Base-by-base conservation (phyloP, 2,329 filamentous ascomycete species). In the Scleromitrula shiraiana region DNA sequence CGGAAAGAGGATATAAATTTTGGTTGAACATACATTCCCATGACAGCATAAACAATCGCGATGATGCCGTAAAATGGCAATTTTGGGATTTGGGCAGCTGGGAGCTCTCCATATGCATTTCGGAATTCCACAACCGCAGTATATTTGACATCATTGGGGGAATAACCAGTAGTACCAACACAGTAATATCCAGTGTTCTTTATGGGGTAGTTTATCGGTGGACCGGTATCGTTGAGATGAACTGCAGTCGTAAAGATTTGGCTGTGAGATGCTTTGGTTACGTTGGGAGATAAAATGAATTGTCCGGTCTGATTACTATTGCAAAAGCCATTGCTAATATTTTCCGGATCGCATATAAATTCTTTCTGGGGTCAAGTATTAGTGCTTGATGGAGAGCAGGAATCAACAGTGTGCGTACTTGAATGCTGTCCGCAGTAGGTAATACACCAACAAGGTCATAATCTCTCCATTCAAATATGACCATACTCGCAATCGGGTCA, bases 151-250 rank as follows among this genome's bases (percentile, higher is more conserved):
- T 75, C 67, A 7, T 77, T 72, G 0, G 75, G 72, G 22, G 75
- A 80, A 64, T 80, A 91, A 19, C 76, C 77, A 55, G 81, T 82
- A 1, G 88, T 93, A 44, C 87, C 80, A 50, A 98, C 83, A 62
- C 93, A 98, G 67, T 95, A 98, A 68, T 96, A 98, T 23, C 93
- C 93, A 0, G 93, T 98, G 67, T 88, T 88, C 62, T 83, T 83
- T 59, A 96, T 82, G 5, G 79, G 74, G 64, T 97, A 98, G 54
- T 88, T 86, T 64, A 95, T 79, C 2, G 82, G 74, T 9, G 75
- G 72, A 17, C 68, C 65, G 1, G 87, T 76, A 48, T 86, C 73
- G 55, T 88, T 91, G 43, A 97, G 74, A 63, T 95, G 82, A 51
- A 97, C 73, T 8, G 89, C 88, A 65, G 85, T 74, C 52, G 88